phyloP scores from a whole-genome alignment of 495 filamentous ascomycete genomes.

The Aspergillus incahuasiensis region DNA sequence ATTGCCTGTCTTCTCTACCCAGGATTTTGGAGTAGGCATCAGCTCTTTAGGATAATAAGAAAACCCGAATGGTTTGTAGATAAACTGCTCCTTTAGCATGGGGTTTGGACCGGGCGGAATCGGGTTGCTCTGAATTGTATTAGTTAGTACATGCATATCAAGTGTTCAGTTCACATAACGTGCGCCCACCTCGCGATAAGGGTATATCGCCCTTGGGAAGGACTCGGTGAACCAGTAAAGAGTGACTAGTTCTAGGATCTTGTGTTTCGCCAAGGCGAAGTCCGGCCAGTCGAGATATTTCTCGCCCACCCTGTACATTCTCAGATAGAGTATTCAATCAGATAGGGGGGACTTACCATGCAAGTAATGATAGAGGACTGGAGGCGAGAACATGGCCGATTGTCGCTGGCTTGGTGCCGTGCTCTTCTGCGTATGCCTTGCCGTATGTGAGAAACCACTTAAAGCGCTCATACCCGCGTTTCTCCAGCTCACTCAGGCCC shows the following conservation, averaged over 20 bases:
- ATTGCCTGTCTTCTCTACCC: conserved; percentile 46
- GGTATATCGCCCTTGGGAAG: conserved; percentile 54
- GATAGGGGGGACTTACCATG: conserved; percentile 46
- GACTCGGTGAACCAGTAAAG: conserved; percentile 65
- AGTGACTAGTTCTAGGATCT: conserved; percentile 53
- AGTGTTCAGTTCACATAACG: background rate
- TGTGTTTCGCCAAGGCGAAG: conserved; percentile 43
- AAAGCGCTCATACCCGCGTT: conserved; percentile 26
- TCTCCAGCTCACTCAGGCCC: conserved; percentile 31
- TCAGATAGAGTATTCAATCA: background rate
- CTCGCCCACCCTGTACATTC: conserved; percentile 53
- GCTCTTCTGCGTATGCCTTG: conserved; percentile 50
- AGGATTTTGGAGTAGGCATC: conserved; percentile 42
- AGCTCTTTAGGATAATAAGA: conserved; percentile 55
- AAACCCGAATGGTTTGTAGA: conserved; percentile 56
- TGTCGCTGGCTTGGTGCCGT: conserved; percentile 56
- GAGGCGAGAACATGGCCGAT: conserved; percentile 55
- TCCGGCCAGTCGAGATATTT: conserved; percentile 65
- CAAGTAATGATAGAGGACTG: conserved; percentile 58
- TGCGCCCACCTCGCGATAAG: conserved; percentile 40
- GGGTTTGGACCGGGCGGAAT: conserved; percentile 15
- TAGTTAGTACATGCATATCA: background rate
- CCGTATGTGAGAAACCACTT: conserved; percentile 37
- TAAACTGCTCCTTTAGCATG: conserved; percentile 31
- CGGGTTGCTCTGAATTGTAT: conserved; percentile 18